Conservation (phyloP, 805 yeast species). For the Crinitomyces ghanaensis region DNA sequence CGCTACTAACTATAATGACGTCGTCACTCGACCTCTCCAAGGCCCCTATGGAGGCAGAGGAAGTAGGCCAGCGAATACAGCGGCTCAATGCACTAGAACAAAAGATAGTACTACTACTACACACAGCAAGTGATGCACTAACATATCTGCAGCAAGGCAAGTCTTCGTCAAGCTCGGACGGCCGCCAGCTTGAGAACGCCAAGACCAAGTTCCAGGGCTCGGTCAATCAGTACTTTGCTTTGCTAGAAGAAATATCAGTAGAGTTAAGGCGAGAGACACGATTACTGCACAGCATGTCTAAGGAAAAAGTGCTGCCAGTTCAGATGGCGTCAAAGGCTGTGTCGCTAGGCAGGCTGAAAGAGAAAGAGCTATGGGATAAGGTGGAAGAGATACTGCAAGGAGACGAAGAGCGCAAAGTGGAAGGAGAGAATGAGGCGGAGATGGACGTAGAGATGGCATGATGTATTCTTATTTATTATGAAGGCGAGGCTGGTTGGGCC, state of each 20-base stretch:
- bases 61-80: constrained; percentile 20
- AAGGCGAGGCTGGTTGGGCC: too few relatives aligned
- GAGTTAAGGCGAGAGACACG: constrained; percentile 56
- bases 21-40: constrained; percentile 16
- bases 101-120: constrained; percentile 18
- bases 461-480: too few relatives aligned
- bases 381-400: constrained; percentile 22
- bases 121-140: constrained; percentile 19
- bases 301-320: constrained; percentile 50
- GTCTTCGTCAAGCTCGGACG: constrained; percentile 9
- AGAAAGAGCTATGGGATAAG: constrained; percentile 29
- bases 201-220: constrained; percentile 34
- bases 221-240: constrained; percentile 38
- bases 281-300: constrained; percentile 39
- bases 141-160: constrained; percentile 21
- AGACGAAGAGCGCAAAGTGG: too few relatives aligned
- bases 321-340: constrained; percentile 61
- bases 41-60: constrained; percentile 19
- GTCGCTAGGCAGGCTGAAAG: constrained; percentile 48
- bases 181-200: constrained; percentile 22
- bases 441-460: too few relatives aligned
- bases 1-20: too few relatives aligned
- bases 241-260: constrained; percentile 47
- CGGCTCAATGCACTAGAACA: constrained; percentile 21
- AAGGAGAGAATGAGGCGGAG: too few relatives aligned